Evolutionary conservation across 345 rosid genomes (phyloP).

Genomic region (Cochlearia excelsa): DNA sequence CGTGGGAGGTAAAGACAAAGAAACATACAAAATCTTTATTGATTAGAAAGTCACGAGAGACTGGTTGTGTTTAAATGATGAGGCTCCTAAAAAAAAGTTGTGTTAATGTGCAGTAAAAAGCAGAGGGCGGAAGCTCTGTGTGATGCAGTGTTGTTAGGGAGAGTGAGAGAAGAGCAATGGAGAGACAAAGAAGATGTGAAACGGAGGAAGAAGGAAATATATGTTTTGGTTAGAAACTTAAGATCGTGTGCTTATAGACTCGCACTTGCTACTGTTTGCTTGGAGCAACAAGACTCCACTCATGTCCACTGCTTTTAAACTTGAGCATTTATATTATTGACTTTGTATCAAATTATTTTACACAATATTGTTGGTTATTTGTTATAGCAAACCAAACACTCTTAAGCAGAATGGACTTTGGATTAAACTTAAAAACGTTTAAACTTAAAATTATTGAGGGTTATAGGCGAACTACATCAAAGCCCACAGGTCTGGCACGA

Average conservation of each 20-base stretch:
- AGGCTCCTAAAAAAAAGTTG: neutral
- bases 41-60: neutral
- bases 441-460: too few species aligned
- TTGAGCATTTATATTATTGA: neutral
- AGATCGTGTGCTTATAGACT: slow-evolving; percentile 84
- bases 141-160: slow-evolving; percentile 60
- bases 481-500: too few species aligned
- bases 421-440: too few species aligned
- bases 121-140: slow-evolving; percentile 61
- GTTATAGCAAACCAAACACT: too few species aligned
- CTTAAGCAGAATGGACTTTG: too few species aligned
- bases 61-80: neutral
- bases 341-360: too few species aligned
- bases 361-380: too few species aligned
- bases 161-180: slow-evolving; percentile 74
- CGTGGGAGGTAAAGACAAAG: slow-evolving; percentile 60
- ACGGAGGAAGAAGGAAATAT: slow-evolving; percentile 57
- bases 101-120: slow-evolving; percentile 56
- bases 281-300: slow-evolving; percentile 53
- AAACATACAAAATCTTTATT: slow-evolving; percentile 11
- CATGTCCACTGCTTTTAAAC: slow-evolving; percentile 52
- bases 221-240: slow-evolving; percentile 70
- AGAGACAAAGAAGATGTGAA: slow-evolving; percentile 43
- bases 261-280: slow-evolving; percentile 63
- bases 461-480: too few species aligned